Percentiles rank a stretch among this genome's conserved stretches.
These are phyloP conservation scores for Avena atlantica DNA, from an alignment of 176 grass and related monocot genomes.

Conservation along the genomic window DNA sequence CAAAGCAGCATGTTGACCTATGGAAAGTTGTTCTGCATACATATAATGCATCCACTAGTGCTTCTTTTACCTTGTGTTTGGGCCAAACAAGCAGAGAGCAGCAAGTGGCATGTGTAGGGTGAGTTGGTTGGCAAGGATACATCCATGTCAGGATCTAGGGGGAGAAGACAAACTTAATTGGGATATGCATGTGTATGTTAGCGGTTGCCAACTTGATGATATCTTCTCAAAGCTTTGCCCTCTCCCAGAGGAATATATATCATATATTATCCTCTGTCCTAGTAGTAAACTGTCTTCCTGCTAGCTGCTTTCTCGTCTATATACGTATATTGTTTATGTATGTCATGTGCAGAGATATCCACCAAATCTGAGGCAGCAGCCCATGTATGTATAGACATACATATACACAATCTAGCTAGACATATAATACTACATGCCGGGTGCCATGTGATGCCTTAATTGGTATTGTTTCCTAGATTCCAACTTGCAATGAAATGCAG, in stretches of 20 bases:
- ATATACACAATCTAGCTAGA: conserved; percentile 56
- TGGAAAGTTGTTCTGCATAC: conserved; percentile 5
- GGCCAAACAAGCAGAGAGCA: conserved; percentile 46
- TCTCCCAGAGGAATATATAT: conserved; percentile 51
- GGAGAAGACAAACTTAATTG: conserved; percentile 43
- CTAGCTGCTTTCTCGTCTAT: conserved; percentile 50
- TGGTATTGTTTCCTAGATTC: conserved; percentile 88
- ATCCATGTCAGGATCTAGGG: conserved; percentile 37
- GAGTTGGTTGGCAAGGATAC: conserved; percentile 47
- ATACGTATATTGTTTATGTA: conserved; percentile 46
- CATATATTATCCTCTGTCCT: conserved; percentile 56
- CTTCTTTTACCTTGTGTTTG: conserved; percentile 35
- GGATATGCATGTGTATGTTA: conserved; percentile 40
- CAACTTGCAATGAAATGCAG: conserved; percentile 49
- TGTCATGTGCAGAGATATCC: conserved; percentile 64
- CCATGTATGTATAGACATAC: conserved; percentile 33
- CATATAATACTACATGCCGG: conserved; percentile 56
- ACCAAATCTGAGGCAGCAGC: conserved; percentile 57
- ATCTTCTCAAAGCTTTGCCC: conserved; percentile 45
- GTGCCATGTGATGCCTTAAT: conserved; percentile 68
- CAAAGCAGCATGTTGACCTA: conserved; percentile 40
- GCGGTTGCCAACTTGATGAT: conserved; percentile 47
- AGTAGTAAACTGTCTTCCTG: conserved; percentile 49
- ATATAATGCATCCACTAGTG: conserved; percentile 10
- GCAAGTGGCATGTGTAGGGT: conserved; percentile 55